Percentiles rank a stretch among this genome's conserved stretches.
phyloP scores from a whole-genome alignment of 352 stramenopile species.

The Phytophthora chlamydospora region DNA sequence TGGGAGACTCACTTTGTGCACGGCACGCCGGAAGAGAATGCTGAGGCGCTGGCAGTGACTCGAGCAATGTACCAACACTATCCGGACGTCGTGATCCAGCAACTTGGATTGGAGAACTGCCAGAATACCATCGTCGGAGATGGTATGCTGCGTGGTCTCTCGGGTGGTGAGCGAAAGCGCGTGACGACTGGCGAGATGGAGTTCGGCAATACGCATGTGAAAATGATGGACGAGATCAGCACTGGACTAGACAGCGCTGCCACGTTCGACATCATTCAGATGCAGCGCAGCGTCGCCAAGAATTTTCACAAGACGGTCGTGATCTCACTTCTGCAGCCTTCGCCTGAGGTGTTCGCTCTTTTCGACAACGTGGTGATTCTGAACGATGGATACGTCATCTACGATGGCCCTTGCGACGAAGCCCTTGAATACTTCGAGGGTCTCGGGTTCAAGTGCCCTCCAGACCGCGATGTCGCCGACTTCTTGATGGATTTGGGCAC shows the following conservation, averaged over 20 bases:
- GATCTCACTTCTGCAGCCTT: conserved; percentile 29
- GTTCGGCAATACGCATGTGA: conserved; percentile 42
- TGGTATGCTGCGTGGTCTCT: conserved; percentile 58
- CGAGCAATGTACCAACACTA: conserved; percentile 19
- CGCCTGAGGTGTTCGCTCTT: conserved; percentile 26
- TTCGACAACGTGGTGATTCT: conserved; percentile 29
- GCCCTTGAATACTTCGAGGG: conserved; percentile 15
- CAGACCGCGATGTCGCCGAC: conserved; percentile 48
- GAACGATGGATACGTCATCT: conserved; percentile 21
- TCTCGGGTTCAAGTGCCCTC: conserved; percentile 28
- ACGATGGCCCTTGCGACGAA: conserved; percentile 13
- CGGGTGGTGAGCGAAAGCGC: conserved; percentile 68
- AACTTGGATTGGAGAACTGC: conserved; percentile 21
- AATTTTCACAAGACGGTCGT: conserved; percentile 29
- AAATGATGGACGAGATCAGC: conserved; percentile 34
- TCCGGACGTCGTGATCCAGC: conserved; percentile 18
- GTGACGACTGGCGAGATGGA: conserved; percentile 86
- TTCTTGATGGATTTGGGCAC: conserved; percentile 59
- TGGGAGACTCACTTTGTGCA: conserved; percentile 12
- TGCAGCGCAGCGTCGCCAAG: conserved; percentile 27
- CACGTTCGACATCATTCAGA: conserved; percentile 25
- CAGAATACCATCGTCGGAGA: conserved; percentile 27
- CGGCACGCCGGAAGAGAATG: conserved; percentile 11
- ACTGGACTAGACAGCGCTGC: conserved; percentile 25
- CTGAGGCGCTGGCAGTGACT: conserved; percentile 10